Percentiles rank a stretch among this genome's conserved stretches.
Conservation (phyloP, 768 basidiomycete species). For the Pleurotus sapidus region DNA sequence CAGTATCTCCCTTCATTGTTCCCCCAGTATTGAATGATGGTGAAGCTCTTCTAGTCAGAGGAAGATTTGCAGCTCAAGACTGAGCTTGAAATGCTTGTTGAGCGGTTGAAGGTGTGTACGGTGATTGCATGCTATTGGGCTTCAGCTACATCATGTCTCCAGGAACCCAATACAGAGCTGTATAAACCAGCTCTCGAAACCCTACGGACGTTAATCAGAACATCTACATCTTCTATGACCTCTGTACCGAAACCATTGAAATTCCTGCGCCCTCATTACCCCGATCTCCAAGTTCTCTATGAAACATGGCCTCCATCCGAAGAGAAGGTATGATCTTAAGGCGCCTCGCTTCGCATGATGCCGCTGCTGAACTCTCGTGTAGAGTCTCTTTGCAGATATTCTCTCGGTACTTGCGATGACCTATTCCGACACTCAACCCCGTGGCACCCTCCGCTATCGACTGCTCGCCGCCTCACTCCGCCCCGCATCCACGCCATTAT, state of each 20-base stretch:
- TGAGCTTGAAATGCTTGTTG: slow-evolving; percentile 96
- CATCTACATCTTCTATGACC: slow-evolving; percentile 98
- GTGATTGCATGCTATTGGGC: slow-evolving; percentile 5
- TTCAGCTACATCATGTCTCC: slow-evolving; percentile 13
- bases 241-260: slow-evolving; percentile 98
- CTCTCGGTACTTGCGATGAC: slow-evolving; percentile 99
- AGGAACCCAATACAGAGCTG: slow-evolving; percentile 87
- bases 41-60: slow-evolving; percentile 62
- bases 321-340: slow-evolving; percentile 54
- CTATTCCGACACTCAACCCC: slow-evolving; percentile 95
- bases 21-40: background rate
- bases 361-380: slow-evolving; percentile 8
- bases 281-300: slow-evolving; percentile 79
- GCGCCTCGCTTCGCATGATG: background rate
- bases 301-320: slow-evolving; percentile 77
- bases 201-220: slow-evolving; percentile 88
- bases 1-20: slow-evolving; percentile 26
- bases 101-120: slow-evolving; percentile 77
- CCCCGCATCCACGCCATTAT: slow-evolving; percentile 60
- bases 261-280: slow-evolving; percentile 94
- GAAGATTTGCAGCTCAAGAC: slow-evolving; percentile 92
- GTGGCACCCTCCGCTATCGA: slow-evolving; percentile 93
- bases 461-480: slow-evolving; percentile 74
- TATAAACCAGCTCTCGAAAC: slow-evolving; percentile 93
- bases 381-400: slow-evolving; percentile 96